Conservation (phyloP, 1,284 basidiomycete genomes). For the Fistulina hepatica region DNA sequence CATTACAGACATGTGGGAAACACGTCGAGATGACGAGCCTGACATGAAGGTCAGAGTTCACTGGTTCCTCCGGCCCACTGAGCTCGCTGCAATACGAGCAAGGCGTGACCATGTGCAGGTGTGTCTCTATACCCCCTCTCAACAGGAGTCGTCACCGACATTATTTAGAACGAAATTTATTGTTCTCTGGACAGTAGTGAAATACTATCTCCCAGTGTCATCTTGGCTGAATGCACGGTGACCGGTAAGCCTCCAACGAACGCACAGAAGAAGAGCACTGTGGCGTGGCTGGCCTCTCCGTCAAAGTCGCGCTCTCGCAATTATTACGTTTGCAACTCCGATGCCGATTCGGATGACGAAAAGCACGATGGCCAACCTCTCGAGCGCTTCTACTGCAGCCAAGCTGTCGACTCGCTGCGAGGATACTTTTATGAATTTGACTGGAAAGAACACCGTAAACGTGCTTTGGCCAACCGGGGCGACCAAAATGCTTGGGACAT, state of each 20-base stretch:
- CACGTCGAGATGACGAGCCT: slow-evolving; percentile 18
- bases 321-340: slow-evolving; percentile 6
- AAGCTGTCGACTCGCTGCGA: slow-evolving; percentile 44
- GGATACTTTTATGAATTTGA: slow-evolving; percentile 53
- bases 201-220: slow-evolving; percentile 36
- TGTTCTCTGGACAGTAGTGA: slow-evolving; percentile 42
- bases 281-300: slow-evolving; percentile 7
- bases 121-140: slow-evolving; percentile 13
- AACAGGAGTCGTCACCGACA: slow-evolving; percentile 6
- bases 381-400: slow-evolving; percentile 40
- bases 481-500: background rate
- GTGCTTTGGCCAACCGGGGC: slow-evolving; percentile 23
- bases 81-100: slow-evolving; percentile 46
- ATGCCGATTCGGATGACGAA: slow-evolving; percentile 7
- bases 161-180: slow-evolving; percentile 55
- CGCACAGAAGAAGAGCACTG: slow-evolving; percentile 2
- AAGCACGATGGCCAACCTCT: slow-evolving; percentile 10
- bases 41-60: slow-evolving; percentile 43
- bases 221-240: slow-evolving; percentile 43
- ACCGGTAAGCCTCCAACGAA: slow-evolving; percentile 19
- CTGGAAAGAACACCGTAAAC: slow-evolving; percentile 40
- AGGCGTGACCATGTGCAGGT: slow-evolving; percentile 48
- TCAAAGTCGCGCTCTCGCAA: slow-evolving; percentile 12
- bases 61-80: slow-evolving; percentile 57
- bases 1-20: slow-evolving; percentile 57